These are phyloP conservation scores for Yarrowia hollandica DNA, from an alignment of 805 yeast genomes.

Conservation along the genomic window DNA sequence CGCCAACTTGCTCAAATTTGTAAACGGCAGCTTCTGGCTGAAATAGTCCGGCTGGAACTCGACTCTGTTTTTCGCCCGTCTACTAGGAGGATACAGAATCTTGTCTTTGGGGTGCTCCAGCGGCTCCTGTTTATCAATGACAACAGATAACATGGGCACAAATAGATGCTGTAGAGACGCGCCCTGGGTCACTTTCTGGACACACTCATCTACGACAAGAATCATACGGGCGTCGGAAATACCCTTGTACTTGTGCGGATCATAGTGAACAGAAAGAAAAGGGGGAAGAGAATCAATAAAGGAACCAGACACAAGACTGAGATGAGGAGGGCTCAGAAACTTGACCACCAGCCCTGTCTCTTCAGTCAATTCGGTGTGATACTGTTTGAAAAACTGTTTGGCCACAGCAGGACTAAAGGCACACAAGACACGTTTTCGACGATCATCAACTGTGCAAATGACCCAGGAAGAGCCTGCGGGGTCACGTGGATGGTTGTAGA, in stretches of 20 bases:
- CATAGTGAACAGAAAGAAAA: neutral
- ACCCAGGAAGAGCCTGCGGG: neutral
- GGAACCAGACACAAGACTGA: neutral
- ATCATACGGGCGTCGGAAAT: conserved; percentile 11
- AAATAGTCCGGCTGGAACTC: neutral
- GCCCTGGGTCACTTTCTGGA: neutral
- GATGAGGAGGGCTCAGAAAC: neutral
- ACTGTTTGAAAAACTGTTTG: neutral
- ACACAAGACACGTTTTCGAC: conserved; percentile 2
- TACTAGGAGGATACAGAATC: neutral
- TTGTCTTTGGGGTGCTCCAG: too few species aligned
- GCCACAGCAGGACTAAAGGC: conserved; percentile 1
- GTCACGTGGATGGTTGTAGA: conserved; percentile 21
- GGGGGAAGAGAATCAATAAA: conserved; percentile 6
- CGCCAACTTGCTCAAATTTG: neutral
- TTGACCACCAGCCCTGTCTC: conserved; percentile 4
- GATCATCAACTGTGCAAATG: neutral
- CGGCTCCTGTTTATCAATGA: neutral
- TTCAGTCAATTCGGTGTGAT: neutral
- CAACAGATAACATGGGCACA: conserved; percentile 1
- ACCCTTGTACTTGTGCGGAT: neutral
- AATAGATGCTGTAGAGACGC: neutral
- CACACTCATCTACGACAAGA: neutral
- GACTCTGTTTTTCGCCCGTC: neutral
- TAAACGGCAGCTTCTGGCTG: neutral